These are phyloP conservation scores for Termitomyces sp. DNA, from an alignment of 768 basidiomycete species.

Conservation along the genomic window DNA sequence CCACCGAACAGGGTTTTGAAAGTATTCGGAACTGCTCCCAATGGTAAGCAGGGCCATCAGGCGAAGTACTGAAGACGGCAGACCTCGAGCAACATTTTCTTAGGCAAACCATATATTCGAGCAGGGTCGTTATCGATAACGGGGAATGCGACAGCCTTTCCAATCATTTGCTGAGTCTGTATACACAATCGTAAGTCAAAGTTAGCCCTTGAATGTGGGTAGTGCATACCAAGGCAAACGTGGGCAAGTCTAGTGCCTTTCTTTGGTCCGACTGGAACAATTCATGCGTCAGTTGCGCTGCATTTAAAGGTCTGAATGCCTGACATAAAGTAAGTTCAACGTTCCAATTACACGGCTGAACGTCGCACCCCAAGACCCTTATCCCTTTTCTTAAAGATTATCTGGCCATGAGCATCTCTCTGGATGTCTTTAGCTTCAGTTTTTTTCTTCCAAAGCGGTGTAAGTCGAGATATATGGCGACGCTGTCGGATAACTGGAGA, in stretches of 20 bases:
- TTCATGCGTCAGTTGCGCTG: conserved; percentile 35
- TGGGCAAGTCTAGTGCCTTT: conserved; percentile 32
- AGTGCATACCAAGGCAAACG: conserved; percentile 38
- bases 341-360: not conserved
- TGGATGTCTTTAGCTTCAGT: conserved; percentile 1
- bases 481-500: not conserved
- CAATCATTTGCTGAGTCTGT: conserved; percentile 30
- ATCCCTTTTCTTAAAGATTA: conserved; percentile 17
- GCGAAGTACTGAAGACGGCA: conserved; percentile 14
- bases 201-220: conserved; percentile 9
- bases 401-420: conserved; percentile 10
- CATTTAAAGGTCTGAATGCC: conserved; percentile 38
- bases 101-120: conserved; percentile 70
- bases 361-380: conserved; percentile 27
- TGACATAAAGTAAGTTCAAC: not conserved
- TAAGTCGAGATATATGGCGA: not conserved
- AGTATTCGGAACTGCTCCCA: conserved; percentile 62
- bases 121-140: conserved; percentile 44
- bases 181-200: conserved; percentile 5
- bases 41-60: conserved; percentile 14
- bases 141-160: conserved; percentile 43
- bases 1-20: conserved; percentile 65
- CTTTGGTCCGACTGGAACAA: conserved; percentile 36
- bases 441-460: not conserved
- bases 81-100: conserved; percentile 69